A percentile compares a stretch with the other conserved stretches of the same genome.
phyloP scores from a whole-genome alignment of 1,284 basidiomycete genomes.

The Rhodotorula sp. region DNA sequence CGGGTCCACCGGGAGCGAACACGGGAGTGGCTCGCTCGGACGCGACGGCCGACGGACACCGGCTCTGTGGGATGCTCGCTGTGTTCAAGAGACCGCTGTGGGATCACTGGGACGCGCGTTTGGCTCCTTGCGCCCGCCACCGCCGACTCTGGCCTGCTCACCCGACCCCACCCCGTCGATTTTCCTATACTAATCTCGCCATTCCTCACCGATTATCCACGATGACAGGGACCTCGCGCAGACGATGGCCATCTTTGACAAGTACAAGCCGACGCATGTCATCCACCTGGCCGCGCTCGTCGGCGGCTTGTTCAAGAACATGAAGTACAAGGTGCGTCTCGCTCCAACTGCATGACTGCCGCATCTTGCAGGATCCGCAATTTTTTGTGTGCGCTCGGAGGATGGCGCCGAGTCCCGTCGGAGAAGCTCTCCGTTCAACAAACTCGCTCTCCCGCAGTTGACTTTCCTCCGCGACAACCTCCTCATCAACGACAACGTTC shows the following conservation, averaged over 20 bases:
- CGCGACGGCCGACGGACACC: no score
- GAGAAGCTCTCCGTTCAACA: neutral
- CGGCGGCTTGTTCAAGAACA: constrained; percentile 85
- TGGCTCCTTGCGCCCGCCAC: neutral
- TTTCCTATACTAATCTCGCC: neutral
- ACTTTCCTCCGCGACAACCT: constrained; percentile 86
- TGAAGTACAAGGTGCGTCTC: constrained; percentile 71
- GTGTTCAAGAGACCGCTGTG: no score
- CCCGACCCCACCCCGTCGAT: neutral
- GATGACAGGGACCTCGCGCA: constrained; percentile 35
- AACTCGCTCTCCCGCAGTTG: constrained; percentile 55
- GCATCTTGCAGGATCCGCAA: neutral
- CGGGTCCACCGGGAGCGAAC: neutral
- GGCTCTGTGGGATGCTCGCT: no score
- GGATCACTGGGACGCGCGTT: neutral
- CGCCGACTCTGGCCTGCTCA: neutral
- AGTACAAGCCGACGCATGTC: constrained; percentile 84
- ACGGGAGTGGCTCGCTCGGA: no score
- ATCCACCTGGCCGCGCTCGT: constrained; percentile 69
- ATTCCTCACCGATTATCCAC: neutral
- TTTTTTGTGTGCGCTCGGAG: neutral
- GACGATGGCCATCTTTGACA: constrained; percentile 63
- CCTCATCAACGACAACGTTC: constrained; percentile 85
- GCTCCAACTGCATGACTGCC: neutral
- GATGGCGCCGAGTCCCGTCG: rapidly evolving